Evolutionary conservation across 164 flowering plant genomes (phyloP).

Genomic region (Macadamia tetraphylla): DNA sequence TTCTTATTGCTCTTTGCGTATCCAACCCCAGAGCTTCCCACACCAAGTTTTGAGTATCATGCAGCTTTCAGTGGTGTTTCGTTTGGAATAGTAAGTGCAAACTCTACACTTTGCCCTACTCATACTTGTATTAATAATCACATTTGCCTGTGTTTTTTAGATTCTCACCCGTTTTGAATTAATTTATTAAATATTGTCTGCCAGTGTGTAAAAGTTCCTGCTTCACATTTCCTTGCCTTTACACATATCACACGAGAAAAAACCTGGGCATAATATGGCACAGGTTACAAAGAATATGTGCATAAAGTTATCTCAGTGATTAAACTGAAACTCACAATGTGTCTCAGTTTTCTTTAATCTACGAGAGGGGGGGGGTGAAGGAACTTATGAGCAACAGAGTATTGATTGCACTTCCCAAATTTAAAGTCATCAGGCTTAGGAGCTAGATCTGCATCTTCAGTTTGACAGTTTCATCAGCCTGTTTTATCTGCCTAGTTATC

Average conservation of each 20-base stretch:
- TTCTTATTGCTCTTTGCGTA: constrained; percentile 88
- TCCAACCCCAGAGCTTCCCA: constrained; percentile 94
- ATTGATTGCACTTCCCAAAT: too few species aligned
- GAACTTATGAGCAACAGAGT: too few species aligned
- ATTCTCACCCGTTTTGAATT: background rate
- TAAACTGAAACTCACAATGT: too few species aligned
- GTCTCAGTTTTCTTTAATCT: too few species aligned
- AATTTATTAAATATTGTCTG: background rate
- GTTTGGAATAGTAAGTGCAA: constrained; percentile 80
- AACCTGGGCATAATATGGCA: background rate
- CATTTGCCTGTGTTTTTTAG: background rate
- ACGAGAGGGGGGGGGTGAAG: too few species aligned
- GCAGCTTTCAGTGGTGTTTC: constrained; percentile 95
- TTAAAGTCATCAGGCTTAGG: too few species aligned
- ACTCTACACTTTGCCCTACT: constrained; percentile 1
- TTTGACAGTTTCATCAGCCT: too few species aligned
- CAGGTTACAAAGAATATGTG: background rate
- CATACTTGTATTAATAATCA: background rate
- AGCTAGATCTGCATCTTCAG: too few species aligned
- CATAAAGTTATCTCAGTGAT: background rate
- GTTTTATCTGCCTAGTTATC: too few species aligned
- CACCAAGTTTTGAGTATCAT: constrained; percentile 97
- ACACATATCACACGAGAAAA: background rate
- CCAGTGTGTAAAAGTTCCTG: background rate
- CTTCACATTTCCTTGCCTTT: background rate